A percentile compares a stretch with the other conserved stretches of the same genome.
These are phyloP conservation scores for Diplodia mutila DNA, from an alignment of 2,329 filamentous ascomycete genomes.

Conservation along the genomic window DNA sequence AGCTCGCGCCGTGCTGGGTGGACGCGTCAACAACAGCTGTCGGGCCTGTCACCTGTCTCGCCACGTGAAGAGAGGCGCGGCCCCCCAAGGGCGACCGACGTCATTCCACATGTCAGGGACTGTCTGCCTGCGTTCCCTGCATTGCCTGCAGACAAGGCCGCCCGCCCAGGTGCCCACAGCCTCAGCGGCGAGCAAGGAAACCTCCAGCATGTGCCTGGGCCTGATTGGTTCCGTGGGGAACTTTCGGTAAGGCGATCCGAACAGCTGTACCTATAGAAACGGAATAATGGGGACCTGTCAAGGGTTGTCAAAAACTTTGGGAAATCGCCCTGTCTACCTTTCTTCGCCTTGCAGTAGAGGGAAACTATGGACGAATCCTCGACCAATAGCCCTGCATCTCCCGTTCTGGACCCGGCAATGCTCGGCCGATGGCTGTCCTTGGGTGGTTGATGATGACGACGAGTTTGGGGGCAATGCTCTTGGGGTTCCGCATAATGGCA, in stretches of 20 bases:
- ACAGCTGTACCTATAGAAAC: not conserved
- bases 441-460: conserved; percentile 17
- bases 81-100: not conserved
- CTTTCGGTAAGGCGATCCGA: conserved; percentile 5
- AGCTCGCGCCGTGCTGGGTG: not conserved
- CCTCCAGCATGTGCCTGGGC: not conserved
- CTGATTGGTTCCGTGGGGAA: not conserved
- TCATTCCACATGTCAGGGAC: conserved; percentile 5
- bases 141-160: conserved; percentile 1
- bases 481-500: not conserved
- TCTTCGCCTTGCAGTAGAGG: not conserved
- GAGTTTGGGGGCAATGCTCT: conserved; percentile 16
- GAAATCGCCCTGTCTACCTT: not conserved
- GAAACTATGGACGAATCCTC: not conserved
- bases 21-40: conserved; percentile 8
- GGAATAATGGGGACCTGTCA: not conserved
- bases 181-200: conserved; percentile 14
- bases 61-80: conserved; percentile 8
- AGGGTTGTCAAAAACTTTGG: not conserved
- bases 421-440: conserved; percentile 10
- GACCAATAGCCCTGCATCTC: not conserved
- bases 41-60: not conserved
- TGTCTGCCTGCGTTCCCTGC: conserved; percentile 6
- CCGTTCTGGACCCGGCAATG: not conserved
- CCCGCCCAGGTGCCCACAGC: conserved; percentile 12